Evolutionary conservation across 805 yeast genomes (phyloP).

Genomic region (Scheffersomyces amazonensis): DNA sequence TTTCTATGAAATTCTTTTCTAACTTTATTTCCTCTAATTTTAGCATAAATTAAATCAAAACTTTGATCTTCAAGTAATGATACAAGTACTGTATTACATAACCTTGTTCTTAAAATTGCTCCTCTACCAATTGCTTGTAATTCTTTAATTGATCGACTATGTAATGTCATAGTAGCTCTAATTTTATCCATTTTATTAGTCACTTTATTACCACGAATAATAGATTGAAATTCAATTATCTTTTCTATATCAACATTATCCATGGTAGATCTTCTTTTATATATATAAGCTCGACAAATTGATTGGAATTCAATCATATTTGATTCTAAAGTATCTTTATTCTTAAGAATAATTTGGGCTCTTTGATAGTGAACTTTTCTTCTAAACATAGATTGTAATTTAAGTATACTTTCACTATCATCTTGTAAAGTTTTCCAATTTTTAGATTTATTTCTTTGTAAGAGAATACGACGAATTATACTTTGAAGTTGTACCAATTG

Average conservation of each 20-base stretch:
- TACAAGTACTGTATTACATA: slow-evolving; percentile 42
- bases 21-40: slow-evolving; percentile 40
- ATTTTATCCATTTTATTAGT: slow-evolving; percentile 22
- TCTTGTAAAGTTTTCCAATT: slow-evolving; percentile 8
- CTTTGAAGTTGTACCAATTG: slow-evolving; percentile 38
- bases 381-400: slow-evolving; percentile 39
- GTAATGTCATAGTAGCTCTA: slow-evolving; percentile 5
- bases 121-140: slow-evolving; percentile 46
- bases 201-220: slow-evolving; percentile 32
- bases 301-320: slow-evolving; percentile 27
- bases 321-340: slow-evolving; percentile 19
- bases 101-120: slow-evolving; percentile 38
- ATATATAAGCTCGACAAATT: slow-evolving; percentile 21
- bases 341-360: slow-evolving; percentile 18
- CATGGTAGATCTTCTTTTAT: slow-evolving; percentile 12
- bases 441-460: slow-evolving; percentile 19
- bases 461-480: slow-evolving; percentile 36
- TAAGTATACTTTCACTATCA: slow-evolving; percentile 15
- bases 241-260: slow-evolving; percentile 16
- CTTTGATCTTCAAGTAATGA: slow-evolving; percentile 37
- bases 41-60: slow-evolving; percentile 39
- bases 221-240: slow-evolving; percentile 34
- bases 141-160: slow-evolving; percentile 16
- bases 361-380: slow-evolving; percentile 16
- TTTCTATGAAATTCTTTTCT: slow-evolving; percentile 23